A percentile compares a stretch with the other conserved stretches of the same genome.
Conservation (phyloP, 805 yeast species). For the Clavispora carvajalis region DNA sequence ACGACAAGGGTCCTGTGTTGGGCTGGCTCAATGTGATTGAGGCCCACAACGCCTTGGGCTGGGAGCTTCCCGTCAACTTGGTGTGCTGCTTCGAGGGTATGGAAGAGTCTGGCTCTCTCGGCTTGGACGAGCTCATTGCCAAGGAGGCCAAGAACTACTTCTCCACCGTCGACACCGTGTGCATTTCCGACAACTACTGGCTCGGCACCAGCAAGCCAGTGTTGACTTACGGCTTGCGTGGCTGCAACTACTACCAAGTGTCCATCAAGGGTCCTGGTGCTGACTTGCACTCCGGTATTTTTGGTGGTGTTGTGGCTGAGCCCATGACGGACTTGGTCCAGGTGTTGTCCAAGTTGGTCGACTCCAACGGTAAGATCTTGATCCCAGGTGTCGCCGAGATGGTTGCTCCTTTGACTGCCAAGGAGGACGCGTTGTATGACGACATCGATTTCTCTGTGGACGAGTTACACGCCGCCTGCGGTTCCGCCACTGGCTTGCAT, state of each 20-base stretch:
- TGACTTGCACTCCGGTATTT: constrained; percentile 94
- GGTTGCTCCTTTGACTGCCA: constrained; percentile 89
- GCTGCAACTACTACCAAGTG: constrained; percentile 89
- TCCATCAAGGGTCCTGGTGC: constrained; percentile 87
- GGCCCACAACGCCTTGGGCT: constrained; percentile 79
- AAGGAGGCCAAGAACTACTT: constrained; percentile 76
- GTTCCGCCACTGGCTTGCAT: constrained; percentile 78
- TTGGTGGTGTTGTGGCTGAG: constrained; percentile 96
- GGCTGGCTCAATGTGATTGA: constrained; percentile 94
- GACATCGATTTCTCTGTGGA: constrained; percentile 77
- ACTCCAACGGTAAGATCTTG: constrained; percentile 72
- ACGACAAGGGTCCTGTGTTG: constrained; percentile 96
- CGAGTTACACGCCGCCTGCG: constrained; percentile 84
- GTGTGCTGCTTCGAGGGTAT: constrained; percentile 95
- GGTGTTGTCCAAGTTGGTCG: constrained; percentile 73
- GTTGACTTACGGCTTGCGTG: constrained; percentile 95
- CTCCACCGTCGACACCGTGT: constrained; percentile 86
- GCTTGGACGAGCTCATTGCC: constrained; percentile 78
- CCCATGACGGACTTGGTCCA: constrained; percentile 92
- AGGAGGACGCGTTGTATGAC: constrained; percentile 76
- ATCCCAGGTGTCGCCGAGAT: constrained; percentile 88
- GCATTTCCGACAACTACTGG: constrained; percentile 98
- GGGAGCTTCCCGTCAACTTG: constrained; percentile 90
- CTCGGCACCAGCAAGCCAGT: constrained; percentile 96
- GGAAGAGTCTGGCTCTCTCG: constrained; percentile 97